Evolutionary conservation across 2,329 filamentous ascomycete genomes (phyloP), one percentile per base, ranked within the genome.

Genomic region (Verticillium isaacii): DNA sequence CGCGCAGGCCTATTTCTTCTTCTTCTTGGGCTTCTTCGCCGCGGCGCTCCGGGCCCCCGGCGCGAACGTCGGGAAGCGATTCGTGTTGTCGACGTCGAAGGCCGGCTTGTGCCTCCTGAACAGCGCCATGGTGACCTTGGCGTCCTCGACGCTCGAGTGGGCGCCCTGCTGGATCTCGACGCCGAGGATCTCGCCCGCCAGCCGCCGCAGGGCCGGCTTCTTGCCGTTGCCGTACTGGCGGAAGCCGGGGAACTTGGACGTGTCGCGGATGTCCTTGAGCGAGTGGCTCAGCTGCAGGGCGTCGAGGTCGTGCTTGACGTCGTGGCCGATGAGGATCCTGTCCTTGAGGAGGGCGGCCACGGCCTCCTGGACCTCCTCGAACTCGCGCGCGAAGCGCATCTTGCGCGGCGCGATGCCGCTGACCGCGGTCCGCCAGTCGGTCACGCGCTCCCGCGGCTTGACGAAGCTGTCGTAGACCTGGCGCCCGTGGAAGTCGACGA

Each of bases 401-500:
- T 92, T 87, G 63, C 85, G 85, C 0, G 90, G 83, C 58, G 86
- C 85, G 64, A 99, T 89, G 7, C 95, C 95, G 64, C 90, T 96
- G 50, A 97, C 89, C 64, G 84, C 80, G 2, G 93, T 98, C 64
- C 95, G 86, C 89, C 93, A 99, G 75, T 99, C 91, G 15, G 90
- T 93, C 2, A 99, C 91, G 61, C 79, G 81, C 70, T 93, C 88
- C 63, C 87, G 86, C 0, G 92, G 90, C 60, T 85, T 85, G 11
- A 98, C 95, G 71, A 90, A 98, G 14, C 91, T 94, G 78, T 99
- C 95, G 82, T 98, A 97, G 56, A 99, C 80, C 74, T 97, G 92
- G 32, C 90, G 85, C 19, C 93, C 93, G 72, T 97, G 92, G 75
- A 93, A 99, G 75, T 98, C 96, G 67, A 97, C 93, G 17, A 96